Evolutionary conservation across 2,329 filamentous ascomycete species (phyloP), one percentile per base, ranked within the genome.

Genomic region (Rutstroemia sp.): DNA sequence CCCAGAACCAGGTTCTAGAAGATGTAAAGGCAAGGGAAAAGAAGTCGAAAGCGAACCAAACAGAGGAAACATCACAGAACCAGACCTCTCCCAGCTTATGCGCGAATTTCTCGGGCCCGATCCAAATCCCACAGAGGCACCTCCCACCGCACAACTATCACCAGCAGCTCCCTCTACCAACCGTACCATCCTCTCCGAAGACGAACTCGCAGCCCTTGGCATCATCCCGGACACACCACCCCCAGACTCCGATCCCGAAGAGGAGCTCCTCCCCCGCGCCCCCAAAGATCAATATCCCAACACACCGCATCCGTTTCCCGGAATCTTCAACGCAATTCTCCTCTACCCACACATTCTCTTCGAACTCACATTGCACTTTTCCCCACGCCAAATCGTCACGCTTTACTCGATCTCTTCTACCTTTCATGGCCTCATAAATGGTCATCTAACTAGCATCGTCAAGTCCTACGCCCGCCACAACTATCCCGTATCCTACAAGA

Each of bases 401-500:
- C 37, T 54, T 7, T 54, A 54, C n/a, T 27, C 12, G 7, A 16
- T 42, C 12, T 42, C 6, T 5, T 25, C 45, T 2, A 19, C 12
- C 37, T 54, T 49, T n/a, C 37, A 54, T 25, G 19, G 14, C 34
- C 12, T 23, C 12, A 45, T 54, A 21, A 47, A 49, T 39, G 45
- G 45, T 38, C 0, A 48, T 34, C 19, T 12, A 27, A 7, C 41
- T 8, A 80, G 80, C 39, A 78, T 80, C 57, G 75, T 89, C 51
- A 72, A 78, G 41, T 70, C 75, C 17, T 82, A 82, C 71, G 78
- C 83, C 1, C 68, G 69, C 1, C 65, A 73, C 54, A 77, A 78
- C 64, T 80, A 81, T 1, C 80, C 82, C 0, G 73, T 80, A 30
- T 78, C 84, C 0, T 74, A 77, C 1, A 67, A 68, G 16, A 74